These are phyloP conservation scores for Trichophyton verrucosum DNA, from an alignment of 2,329 filamentous ascomycete genomes.

Conservation along the genomic window DNA sequence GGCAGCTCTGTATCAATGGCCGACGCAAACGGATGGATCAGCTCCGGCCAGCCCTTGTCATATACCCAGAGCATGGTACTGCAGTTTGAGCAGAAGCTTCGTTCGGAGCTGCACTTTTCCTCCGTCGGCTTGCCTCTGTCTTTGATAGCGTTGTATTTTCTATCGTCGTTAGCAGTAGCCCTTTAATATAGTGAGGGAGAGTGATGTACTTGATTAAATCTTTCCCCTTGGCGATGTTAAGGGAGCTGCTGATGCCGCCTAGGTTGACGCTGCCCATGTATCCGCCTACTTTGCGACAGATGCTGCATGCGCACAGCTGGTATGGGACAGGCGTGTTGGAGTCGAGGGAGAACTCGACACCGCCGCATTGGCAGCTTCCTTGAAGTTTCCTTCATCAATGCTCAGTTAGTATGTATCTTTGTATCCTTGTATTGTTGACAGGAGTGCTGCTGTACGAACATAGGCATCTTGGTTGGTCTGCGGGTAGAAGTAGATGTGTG, in stretches of 20 bases:
- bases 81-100: conserved; percentile 38
- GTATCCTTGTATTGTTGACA: too few relatives aligned
- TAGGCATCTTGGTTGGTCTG: conserved; percentile 14
- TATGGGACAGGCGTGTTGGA: conserved; percentile 38
- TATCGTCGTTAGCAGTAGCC: conserved; percentile 11
- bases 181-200: not conserved
- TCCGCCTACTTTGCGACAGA: conserved; percentile 38
- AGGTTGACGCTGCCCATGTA: conserved; percentile 36
- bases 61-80: conserved; percentile 38
- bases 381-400: conserved; percentile 30
- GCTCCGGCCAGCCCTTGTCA: conserved; percentile 36
- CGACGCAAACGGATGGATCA: conserved; percentile 40
- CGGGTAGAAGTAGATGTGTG: not conserved
- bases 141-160: conserved; percentile 36
- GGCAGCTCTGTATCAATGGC: conserved; percentile 38
- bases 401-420: too few relatives aligned
- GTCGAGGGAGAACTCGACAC: conserved; percentile 35
- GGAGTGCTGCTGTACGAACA: conserved; percentile 13
- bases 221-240: conserved; percentile 32
- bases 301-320: conserved; percentile 39
- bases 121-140: conserved; percentile 31
- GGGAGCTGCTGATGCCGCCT: conserved; percentile 32
- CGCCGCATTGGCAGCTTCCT: conserved; percentile 39
- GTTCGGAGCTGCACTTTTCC: conserved; percentile 30
- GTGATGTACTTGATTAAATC: conserved; percentile 33